Percentiles rank a stretch among this genome's conserved stretches.
Conservation (phyloP, 495 filamentous ascomycete genomes). For the Lophium mytilinum region DNA sequence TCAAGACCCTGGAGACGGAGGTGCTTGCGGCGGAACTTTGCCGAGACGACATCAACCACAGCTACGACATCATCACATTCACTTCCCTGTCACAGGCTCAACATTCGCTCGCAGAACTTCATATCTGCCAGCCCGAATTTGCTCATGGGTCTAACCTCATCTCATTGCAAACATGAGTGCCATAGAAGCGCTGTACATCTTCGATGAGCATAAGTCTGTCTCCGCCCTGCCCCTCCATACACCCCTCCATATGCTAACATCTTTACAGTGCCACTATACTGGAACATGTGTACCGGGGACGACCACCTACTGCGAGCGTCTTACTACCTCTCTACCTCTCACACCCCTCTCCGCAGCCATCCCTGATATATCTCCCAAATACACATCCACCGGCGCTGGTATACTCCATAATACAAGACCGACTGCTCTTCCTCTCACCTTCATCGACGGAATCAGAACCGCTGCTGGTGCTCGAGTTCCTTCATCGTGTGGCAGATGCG, state of each 20-base stretch:
- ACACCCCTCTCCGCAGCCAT: constrained; percentile 74
- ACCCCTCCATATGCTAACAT: background rate
- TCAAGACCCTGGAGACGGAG: background rate
- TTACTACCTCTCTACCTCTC: constrained; percentile 83
- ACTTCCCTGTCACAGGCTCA: background rate
- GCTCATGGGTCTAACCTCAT: background rate
- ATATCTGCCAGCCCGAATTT: background rate
- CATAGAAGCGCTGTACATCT: constrained; percentile 94
- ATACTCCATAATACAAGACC: constrained; percentile 78
- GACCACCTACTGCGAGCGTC: constrained; percentile 66
- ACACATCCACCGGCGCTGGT: constrained; percentile 80
- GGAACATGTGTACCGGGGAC: constrained; percentile 61
- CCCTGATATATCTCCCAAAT: constrained; percentile 73
- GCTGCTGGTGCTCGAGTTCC: constrained; percentile 89
- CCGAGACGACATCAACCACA: background rate
- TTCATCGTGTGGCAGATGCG: constrained; percentile 87
- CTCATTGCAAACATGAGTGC: constrained; percentile 41
- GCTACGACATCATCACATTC: background rate
- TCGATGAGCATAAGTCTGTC: constrained; percentile 78
- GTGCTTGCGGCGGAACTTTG: background rate
- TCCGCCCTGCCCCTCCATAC: background rate
- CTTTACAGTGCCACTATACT: constrained; percentile 51
- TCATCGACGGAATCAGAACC: constrained; percentile 79
- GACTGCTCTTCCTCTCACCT: constrained; percentile 79
- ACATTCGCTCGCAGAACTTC: background rate